phyloP scores from a whole-genome alignment of 164 flowering plant species.

The Berberis thunbergii region DNA sequence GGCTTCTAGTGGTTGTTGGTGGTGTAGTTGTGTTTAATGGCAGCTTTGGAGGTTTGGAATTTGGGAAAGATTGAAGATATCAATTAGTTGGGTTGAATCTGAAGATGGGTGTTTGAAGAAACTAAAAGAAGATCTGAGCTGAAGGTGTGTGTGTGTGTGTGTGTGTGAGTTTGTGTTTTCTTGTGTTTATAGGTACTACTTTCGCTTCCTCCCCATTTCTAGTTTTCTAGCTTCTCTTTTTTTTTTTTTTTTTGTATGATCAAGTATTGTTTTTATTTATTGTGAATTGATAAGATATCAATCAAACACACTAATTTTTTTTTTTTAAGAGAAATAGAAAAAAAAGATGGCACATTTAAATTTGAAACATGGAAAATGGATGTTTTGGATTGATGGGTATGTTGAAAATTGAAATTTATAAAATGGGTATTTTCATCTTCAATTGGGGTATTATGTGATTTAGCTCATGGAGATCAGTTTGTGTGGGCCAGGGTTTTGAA shows the following conservation, averaged over 20 bases:
- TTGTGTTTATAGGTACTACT: no score
- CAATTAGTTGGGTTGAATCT: not conserved
- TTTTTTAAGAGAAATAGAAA: not conserved
- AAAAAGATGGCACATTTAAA: no score
- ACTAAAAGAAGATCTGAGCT: not conserved
- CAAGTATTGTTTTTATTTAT: no score
- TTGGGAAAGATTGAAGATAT: not conserved
- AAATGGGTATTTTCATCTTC: not conserved
- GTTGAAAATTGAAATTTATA: not conserved
- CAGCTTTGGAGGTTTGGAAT: not conserved
- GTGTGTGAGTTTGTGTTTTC: no score
- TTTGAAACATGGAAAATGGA: not conserved
- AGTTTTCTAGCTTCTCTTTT: no score
- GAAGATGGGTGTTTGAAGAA: not conserved
- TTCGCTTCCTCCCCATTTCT: no score
- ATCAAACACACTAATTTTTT: not conserved
- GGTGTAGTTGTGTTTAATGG: not conserved
- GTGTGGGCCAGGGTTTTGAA: not conserved
- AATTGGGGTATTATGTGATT: not conserved
- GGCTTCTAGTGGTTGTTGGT: not conserved
- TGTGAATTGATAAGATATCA: no score
- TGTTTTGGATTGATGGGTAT: not conserved
- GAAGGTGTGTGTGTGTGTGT: no score
- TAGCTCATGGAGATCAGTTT: not conserved
- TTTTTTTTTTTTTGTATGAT: no score